Conservation (phyloP, 345 rosid genomes). For the Iberis pinnata region DNA sequence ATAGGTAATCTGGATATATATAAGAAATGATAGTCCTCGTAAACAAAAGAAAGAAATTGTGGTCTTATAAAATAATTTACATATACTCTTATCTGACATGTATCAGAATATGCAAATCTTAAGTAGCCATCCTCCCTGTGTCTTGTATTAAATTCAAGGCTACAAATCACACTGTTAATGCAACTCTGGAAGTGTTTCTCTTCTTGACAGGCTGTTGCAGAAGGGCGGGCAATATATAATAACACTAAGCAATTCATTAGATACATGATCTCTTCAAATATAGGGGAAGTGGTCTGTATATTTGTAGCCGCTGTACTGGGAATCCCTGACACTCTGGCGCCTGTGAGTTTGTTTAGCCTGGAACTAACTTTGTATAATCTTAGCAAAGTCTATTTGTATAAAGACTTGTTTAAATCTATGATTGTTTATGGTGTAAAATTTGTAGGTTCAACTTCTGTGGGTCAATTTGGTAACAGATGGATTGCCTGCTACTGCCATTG, state of each 20-base stretch:
- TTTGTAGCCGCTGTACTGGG: slow-evolving; percentile 99
- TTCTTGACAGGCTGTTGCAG: slow-evolving; percentile 86
- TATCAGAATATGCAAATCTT: slow-evolving; percentile 3
- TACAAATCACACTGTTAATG: slow-evolving; percentile 18
- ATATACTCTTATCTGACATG: slow-evolving; percentile 1
- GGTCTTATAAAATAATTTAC: not conserved
- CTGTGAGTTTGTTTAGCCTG: slow-evolving; percentile 56
- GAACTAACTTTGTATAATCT: slow-evolving; percentile 1
- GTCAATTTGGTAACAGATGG: slow-evolving; percentile 99
- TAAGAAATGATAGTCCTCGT: not conserved
- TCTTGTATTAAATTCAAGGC: not conserved
- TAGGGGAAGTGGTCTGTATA: slow-evolving; percentile 98
- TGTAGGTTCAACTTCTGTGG: slow-evolving; percentile 96
- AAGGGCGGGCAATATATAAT: slow-evolving; percentile 98
- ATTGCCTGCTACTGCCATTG: slow-evolving; percentile 99
- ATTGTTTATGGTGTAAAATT: slow-evolving; percentile 10
- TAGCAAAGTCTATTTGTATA: slow-evolving; percentile 7
- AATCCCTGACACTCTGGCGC: slow-evolving; percentile 96
- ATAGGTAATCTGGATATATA: too few relatives aligned
- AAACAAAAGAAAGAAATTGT: not conserved
- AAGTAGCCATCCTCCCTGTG: not conserved
- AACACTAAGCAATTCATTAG: slow-evolving; percentile 97
- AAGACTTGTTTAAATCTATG: not conserved
- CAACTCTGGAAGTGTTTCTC: slow-evolving; percentile 21
- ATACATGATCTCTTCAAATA: slow-evolving; percentile 99